These are phyloP conservation scores for Alternaria triticimaculans DNA, from an alignment of 2,329 filamentous ascomycete genomes.

Conservation along the genomic window DNA sequence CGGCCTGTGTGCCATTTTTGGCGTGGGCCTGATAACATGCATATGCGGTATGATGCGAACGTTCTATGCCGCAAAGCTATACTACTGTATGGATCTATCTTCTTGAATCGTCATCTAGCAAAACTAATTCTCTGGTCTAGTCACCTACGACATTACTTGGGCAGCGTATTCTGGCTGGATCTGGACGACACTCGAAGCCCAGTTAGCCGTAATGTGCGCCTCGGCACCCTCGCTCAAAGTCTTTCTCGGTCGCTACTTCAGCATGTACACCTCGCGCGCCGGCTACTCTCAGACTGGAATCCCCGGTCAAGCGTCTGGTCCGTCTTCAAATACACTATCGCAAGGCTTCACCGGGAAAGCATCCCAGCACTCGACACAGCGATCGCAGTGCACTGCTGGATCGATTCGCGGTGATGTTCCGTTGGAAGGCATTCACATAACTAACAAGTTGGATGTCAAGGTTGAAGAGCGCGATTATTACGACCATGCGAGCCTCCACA, in stretches of 20 bases:
- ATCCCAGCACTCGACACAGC: background rate
- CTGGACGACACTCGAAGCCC: slow-evolving; percentile 52
- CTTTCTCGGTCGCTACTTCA: slow-evolving; percentile 53
- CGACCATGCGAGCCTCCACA: slow-evolving; percentile 26
- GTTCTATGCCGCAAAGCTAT: slow-evolving; percentile 45
- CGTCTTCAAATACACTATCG: background rate
- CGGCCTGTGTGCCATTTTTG: slow-evolving; percentile 54
- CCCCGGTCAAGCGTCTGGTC: background rate
- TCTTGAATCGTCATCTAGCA: background rate
- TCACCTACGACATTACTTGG: slow-evolving; percentile 52
- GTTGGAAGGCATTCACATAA: slow-evolving; percentile 30
- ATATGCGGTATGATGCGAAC: slow-evolving; percentile 47
- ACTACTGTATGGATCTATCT: slow-evolving; percentile 26
- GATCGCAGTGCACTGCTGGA: background rate
- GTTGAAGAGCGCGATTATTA: slow-evolving; percentile 28
- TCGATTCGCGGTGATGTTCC: slow-evolving; percentile 19
- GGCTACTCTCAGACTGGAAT: slow-evolving; percentile 14
- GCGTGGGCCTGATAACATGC: slow-evolving; percentile 51
- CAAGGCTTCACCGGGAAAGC: background rate
- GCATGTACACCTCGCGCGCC: slow-evolving; percentile 15
- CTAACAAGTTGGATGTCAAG: slow-evolving; percentile 24
- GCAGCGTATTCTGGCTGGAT: slow-evolving; percentile 48
- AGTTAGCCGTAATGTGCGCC: slow-evolving; percentile 52
- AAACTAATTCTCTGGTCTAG: slow-evolving; percentile 5
- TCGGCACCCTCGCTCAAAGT: slow-evolving; percentile 53